Evolutionary conservation across 371 early-diverging fungal genomes (phyloP).

Genomic region (Globomyces sp.): DNA sequence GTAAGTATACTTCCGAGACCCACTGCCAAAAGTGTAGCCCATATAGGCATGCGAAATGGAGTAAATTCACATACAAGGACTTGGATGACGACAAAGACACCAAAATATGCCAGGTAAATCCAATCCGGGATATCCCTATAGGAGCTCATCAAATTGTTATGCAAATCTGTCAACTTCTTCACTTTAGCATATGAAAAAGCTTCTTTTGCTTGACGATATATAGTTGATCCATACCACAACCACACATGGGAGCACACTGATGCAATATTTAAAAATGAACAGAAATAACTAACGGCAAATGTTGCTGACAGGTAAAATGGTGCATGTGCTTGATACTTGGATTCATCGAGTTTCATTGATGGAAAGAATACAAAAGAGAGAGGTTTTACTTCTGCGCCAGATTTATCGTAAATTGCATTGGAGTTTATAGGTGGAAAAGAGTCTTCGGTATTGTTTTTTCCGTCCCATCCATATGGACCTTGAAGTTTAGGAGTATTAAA

Average conservation of each 20-base stretch:
- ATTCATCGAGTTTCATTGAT: constrained; percentile 50
- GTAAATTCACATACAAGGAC: constrained; percentile 31
- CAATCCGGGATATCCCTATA: constrained; percentile 42
- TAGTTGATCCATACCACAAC: constrained; percentile 14
- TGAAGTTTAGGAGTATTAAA: constrained; percentile 37
- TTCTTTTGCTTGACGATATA: constrained; percentile 11
- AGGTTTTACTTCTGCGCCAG: constrained; percentile 58
- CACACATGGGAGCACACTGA: constrained; percentile 3
- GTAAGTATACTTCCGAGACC: constrained; percentile 23
- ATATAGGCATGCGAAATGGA: constrained; percentile 35
- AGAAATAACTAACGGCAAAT: constrained; percentile 12
- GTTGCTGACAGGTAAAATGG: constrained; percentile 17
- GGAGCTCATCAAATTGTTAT: constrained; percentile 34
- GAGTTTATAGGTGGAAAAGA: constrained; percentile 25
- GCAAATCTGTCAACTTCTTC: constrained; percentile 25
- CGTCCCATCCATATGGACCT: not conserved
- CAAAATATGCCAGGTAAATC: constrained; percentile 30
- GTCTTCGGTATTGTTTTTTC: not conserved
- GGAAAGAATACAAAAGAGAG: constrained; percentile 53
- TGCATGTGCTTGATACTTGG: constrained; percentile 60
- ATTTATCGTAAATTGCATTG: constrained; percentile 46
- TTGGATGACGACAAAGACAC: constrained; percentile 22
- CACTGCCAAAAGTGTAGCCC: constrained; percentile 38
- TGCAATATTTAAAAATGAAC: constrained; percentile 3
- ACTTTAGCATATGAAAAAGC: constrained; percentile 10